Evolutionary conservation across 1,284 basidiomycete species (phyloP).

Genomic region (Abortiporus biennis): DNA sequence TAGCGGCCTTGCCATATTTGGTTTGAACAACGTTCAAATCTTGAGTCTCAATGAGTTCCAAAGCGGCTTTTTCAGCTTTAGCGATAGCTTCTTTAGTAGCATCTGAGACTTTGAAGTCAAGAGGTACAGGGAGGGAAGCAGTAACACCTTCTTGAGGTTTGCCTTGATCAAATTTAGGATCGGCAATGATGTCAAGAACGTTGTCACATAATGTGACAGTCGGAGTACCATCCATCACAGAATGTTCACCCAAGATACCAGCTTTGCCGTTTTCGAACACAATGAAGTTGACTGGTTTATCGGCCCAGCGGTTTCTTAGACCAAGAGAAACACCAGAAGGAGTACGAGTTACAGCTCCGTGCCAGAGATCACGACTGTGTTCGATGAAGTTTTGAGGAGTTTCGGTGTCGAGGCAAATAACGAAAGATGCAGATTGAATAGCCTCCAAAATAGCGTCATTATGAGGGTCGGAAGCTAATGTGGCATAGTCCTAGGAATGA

Average conservation of each 20-base stretch:
- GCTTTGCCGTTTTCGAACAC: constrained; percentile 75
- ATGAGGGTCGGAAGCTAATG: constrained; percentile 45
- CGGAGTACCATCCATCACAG: constrained; percentile 83
- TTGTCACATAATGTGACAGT: constrained; percentile 65
- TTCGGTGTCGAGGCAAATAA: constrained; percentile 71
- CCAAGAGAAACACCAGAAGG: constrained; percentile 30
- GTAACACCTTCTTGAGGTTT: constrained; percentile 21
- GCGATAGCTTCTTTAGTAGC: constrained; percentile 43
- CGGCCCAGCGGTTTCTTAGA: constrained; percentile 71
- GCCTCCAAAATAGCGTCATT: constrained; percentile 64
- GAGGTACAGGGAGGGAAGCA: constrained; percentile 25
- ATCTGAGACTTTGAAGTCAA: constrained; percentile 65
- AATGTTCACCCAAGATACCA: constrained; percentile 89
- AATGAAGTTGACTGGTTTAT: constrained; percentile 82
- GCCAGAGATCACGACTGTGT: constrained; percentile 68
- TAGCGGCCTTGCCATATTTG: constrained; percentile 79
- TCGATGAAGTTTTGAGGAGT: constrained; percentile 47
- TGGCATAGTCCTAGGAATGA: constrained; percentile 50
- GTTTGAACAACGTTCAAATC: constrained; percentile 64
- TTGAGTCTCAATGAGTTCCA: constrained; percentile 62
- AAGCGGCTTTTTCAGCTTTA: constrained; percentile 50
- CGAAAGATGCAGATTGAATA: constrained; percentile 80
- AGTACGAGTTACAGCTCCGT: constrained; percentile 39
- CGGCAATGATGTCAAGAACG: constrained; percentile 57
- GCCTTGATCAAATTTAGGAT: constrained; percentile 54